Evolutionary conservation across 345 rosid genomes (phyloP), one percentile per base, ranked within the genome.

Genomic region (Eucalyptus brandiana): DNA sequence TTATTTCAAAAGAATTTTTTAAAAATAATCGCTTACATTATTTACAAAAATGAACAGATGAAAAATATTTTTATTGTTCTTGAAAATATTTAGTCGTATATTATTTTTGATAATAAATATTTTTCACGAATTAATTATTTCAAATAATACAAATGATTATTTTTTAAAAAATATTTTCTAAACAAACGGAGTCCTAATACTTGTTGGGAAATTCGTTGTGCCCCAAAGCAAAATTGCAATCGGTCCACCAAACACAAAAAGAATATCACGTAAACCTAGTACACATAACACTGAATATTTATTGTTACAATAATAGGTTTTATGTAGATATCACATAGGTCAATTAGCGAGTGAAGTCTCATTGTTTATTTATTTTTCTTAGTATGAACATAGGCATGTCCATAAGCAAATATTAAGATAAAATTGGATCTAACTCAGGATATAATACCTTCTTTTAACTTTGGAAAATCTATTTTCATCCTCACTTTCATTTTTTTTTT

Each of bases 121-220:
- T 19, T 53, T 53, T 19, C 23, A 53, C 8, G 2, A 53, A 19
- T 19, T 53, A 19, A 53, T 18, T 53, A 53, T 53, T 53, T 53
- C 0, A 3, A 53, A 0, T 0, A 0, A 53, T 7, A 53, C 3
- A 53, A 53, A 0, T 0, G 3, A 51, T 51, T 0, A 51, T 17
- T 50, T 50, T 51, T 6, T 6, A 51, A 1, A 19, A 53, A 53
- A 53, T 3, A 53, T 18, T 1, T 19, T 53, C 4, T 19, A 51
- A 51, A 51, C 4, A 51, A 51, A 51, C 1, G 2, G 23, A 18
- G 1, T 18, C 30, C 3, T 4, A 0, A 12, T 60, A 60, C 7
- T 26, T 6, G 67, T 6, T 28, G 67, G 67, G 67, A 60, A 28
- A 12, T 60, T 28, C 14, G 15, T 60, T 26, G 15, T 10, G 65